Conservation (phyloP, 257 asterid species). For the Solanum sparsipilum region DNA sequence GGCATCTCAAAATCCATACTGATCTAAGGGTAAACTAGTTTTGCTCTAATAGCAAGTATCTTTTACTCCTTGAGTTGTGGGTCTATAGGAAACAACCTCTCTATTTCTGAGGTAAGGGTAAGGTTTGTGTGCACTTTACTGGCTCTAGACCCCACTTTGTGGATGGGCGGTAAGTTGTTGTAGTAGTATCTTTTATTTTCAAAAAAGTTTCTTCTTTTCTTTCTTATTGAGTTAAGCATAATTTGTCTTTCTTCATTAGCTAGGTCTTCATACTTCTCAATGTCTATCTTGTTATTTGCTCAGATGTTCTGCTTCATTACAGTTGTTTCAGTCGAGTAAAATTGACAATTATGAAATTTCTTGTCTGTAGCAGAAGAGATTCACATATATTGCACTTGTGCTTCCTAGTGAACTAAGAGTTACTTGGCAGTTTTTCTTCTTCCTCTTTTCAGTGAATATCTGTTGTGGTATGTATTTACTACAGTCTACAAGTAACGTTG, state of each 20-base stretch:
- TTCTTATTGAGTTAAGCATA: background rate
- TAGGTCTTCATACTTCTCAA: background rate
- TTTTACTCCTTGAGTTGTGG: background rate
- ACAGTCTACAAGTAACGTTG: background rate
- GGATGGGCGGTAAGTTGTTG: background rate
- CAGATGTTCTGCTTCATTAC: background rate
- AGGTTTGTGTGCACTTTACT: background rate
- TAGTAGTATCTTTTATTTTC: background rate
- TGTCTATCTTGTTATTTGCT: background rate
- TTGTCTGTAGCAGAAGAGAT: background rate
- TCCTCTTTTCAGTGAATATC: background rate
- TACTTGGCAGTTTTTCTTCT: background rate
- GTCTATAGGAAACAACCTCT: background rate
- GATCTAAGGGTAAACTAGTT: background rate
- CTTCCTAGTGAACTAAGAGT: background rate
- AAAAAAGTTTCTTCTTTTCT: background rate
- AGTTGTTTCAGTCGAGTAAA: background rate
- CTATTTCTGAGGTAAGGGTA: background rate
- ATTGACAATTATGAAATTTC: background rate
- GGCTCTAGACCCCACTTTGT: background rate
- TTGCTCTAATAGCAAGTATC: background rate
- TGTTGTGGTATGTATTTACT: background rate
- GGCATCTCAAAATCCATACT: background rate
- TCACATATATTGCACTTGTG: background rate
- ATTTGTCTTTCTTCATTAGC: background rate